phyloP scores from a whole-genome alignment of 148 eudicot species.

The Chenopodium formosanum region DNA sequence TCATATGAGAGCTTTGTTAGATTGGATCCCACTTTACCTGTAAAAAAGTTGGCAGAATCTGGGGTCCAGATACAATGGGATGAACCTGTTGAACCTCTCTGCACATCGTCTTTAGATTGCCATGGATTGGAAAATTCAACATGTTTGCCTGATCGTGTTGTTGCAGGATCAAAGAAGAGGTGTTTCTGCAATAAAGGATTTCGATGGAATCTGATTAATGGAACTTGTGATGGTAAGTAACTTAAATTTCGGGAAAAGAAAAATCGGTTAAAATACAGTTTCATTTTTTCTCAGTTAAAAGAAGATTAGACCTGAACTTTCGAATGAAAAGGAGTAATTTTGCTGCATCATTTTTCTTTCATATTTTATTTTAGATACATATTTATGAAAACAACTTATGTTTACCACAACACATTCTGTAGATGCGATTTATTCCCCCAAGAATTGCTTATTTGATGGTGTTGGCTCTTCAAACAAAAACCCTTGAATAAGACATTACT shows the following conservation, averaged over 20 bases:
- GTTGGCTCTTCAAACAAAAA: background rate
- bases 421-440: background rate
- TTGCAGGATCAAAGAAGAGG: slow-evolving; percentile 34
- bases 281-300: background rate
- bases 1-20: slow-evolving; percentile 48
- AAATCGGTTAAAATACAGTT: background rate
- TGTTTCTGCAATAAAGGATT: slow-evolving; percentile 45
- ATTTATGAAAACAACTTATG: background rate
- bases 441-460: background rate
- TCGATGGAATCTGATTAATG: slow-evolving; percentile 44
- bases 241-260: background rate
- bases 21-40: slow-evolving; percentile 35
- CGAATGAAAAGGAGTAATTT: too few species aligned
- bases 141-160: slow-evolving; percentile 36
- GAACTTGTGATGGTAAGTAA: slow-evolving; percentile 39
- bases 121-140: slow-evolving; percentile 29
- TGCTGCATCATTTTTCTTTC: background rate
- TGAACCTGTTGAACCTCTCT: slow-evolving; percentile 40
- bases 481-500: too few species aligned
- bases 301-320: background rate
- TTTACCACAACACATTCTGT: background rate
- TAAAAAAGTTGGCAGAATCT: slow-evolving; percentile 47
- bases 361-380: too few species aligned
- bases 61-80: slow-evolving; percentile 53
- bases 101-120: slow-evolving; percentile 33